Evolutionary conservation across 2,329 filamentous ascomycete genomes (phyloP).

Genomic region (Arthroderma sp.): DNA sequence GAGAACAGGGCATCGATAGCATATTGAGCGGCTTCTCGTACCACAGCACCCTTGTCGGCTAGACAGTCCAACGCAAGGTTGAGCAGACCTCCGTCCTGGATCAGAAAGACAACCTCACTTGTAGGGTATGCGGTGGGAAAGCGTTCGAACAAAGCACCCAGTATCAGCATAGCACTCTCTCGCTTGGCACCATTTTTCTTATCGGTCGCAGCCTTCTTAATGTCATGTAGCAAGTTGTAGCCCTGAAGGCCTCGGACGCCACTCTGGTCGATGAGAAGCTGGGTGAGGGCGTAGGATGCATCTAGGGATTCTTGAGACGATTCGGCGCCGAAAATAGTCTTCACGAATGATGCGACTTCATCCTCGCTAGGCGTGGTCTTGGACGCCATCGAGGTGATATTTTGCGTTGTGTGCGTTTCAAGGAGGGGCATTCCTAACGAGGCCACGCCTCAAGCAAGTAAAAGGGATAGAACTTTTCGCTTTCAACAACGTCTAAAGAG

Average conservation of each 20-base stretch:
- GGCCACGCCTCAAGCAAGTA: too few relatives aligned
- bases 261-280: constrained; percentile 51
- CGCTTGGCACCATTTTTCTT: constrained; percentile 82
- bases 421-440: constrained; percentile 27
- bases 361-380: constrained; percentile 33
- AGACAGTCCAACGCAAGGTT: constrained; percentile 66
- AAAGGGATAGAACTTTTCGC: too few relatives aligned
- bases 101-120: constrained; percentile 66
- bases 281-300: constrained; percentile 51
- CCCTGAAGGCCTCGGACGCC: constrained; percentile 49
- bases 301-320: constrained; percentile 58
- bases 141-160: constrained; percentile 86
- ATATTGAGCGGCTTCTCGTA: constrained; percentile 86
- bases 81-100: constrained; percentile 67
- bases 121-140: constrained; percentile 65
- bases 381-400: constrained; percentile 8
- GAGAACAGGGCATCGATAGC: constrained; percentile 79
- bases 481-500: too few relatives aligned
- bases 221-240: constrained; percentile 50
- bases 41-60: constrained; percentile 76
- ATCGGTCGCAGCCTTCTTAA: constrained; percentile 69
- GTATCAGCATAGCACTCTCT: constrained; percentile 87
- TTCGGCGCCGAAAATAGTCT: constrained; percentile 55
- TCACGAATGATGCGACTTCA: constrained; percentile 52
- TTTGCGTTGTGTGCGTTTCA: constrained; percentile 4